Conservation (phyloP, 129 eudicot genomes). For the Flaveria bidentis region DNA sequence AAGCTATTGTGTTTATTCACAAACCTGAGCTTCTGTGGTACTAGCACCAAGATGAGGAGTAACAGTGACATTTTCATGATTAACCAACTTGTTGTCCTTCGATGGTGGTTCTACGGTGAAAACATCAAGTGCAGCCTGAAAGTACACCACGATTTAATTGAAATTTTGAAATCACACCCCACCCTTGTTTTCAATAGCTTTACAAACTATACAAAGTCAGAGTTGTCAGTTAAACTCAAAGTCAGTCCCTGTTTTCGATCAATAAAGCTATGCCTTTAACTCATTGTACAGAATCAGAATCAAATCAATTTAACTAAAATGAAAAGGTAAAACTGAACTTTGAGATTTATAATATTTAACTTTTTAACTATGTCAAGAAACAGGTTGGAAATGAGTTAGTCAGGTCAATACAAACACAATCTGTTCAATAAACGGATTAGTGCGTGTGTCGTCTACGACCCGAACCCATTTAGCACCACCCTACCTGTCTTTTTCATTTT, state of each 20-base stretch:
- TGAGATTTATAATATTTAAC: background rate
- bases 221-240: background rate
- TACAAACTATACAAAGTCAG: background rate
- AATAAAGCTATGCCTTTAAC: background rate
- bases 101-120: constrained; percentile 87
- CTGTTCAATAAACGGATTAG: background rate
- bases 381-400: background rate
- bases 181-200: background rate
- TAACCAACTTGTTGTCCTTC: constrained; percentile 72
- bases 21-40: constrained; percentile 93
- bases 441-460: background rate
- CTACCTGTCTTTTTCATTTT: background rate
- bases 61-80: constrained; percentile 73
- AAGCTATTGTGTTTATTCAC: constrained; percentile 1
- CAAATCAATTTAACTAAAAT: background rate
- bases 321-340: background rate
- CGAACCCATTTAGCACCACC: background rate
- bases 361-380: background rate
- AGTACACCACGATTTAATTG: background rate
- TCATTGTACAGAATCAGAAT: too few species aligned
- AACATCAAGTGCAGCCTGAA: constrained; percentile 96
- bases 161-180: background rate
- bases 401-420: background rate
- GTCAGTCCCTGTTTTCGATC: background rate
- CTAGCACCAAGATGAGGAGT: constrained; percentile 99